phyloP scores from a whole-genome alignment of 305 asterid genomes.

The Caryopteris hybrid region DNA sequence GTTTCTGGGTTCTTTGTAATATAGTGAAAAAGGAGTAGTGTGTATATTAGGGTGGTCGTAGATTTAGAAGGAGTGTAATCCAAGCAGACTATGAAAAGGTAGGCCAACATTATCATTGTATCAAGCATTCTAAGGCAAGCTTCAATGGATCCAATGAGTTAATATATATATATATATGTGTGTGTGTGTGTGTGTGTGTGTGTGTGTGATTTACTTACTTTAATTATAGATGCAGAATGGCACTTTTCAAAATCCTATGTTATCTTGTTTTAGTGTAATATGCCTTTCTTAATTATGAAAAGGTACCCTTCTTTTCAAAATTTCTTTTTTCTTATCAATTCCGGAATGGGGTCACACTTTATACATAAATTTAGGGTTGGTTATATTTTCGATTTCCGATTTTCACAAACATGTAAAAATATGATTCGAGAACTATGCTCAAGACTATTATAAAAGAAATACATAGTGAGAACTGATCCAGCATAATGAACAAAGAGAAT shows the following conservation, averaged over 20 bases:
- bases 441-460: too few relatives aligned
- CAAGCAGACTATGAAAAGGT: constrained; percentile 23
- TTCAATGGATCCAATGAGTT: constrained; percentile 23
- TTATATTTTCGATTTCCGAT: too few relatives aligned
- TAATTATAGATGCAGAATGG: neutral
- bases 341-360: too few relatives aligned
- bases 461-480: too few relatives aligned
- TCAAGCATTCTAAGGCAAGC: constrained; percentile 8
- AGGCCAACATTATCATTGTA: constrained; percentile 25
- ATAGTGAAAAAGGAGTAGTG: constrained; percentile 8
- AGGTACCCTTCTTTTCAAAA: neutral
- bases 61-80: constrained; percentile 22
- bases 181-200: too few relatives aligned
- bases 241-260: neutral
- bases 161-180: too few relatives aligned
- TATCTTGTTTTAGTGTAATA: neutral
- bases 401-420: too few relatives aligned
- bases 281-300: too few relatives aligned
- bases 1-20: neutral
- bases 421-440: too few relatives aligned
- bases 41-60: too few relatives aligned
- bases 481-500: too few relatives aligned
- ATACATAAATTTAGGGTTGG: too few relatives aligned
- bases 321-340: neutral
- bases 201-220: neutral